Percentiles rank a stretch among this genome's conserved stretches.
phyloP scores from a whole-genome alignment of 768 basidiomycete genomes.

The Candolleomyces aberdarensis region DNA sequence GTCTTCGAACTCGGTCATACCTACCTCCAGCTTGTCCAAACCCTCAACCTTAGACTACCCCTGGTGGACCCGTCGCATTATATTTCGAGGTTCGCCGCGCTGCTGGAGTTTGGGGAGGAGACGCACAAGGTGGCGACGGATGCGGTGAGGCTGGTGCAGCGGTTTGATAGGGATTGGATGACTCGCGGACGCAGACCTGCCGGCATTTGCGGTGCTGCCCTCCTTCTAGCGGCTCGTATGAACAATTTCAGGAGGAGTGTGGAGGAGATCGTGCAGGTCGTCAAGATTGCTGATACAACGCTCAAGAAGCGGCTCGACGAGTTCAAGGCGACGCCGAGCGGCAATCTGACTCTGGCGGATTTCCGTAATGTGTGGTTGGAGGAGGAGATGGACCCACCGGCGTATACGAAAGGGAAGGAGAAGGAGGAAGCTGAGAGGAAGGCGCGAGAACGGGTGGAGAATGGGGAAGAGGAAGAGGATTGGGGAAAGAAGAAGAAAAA shows the following conservation, averaged over 20 bases:
- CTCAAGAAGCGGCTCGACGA: slow-evolving; percentile 91
- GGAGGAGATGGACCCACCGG: slow-evolving; percentile 89
- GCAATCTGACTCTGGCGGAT: slow-evolving; percentile 80
- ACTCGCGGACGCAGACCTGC: slow-evolving; percentile 92
- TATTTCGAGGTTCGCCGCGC: slow-evolving; percentile 90
- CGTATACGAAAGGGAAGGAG: slow-evolving; percentile 76
- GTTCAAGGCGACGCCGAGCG: slow-evolving; percentile 88
- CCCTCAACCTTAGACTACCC: slow-evolving; percentile 79
- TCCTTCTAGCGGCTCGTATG: slow-evolving; percentile 96
- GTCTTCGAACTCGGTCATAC: slow-evolving; percentile 97
- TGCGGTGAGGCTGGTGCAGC: slow-evolving; percentile 82
- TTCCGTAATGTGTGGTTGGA: slow-evolving; percentile 90
- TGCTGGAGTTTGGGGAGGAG: slow-evolving; percentile 95
- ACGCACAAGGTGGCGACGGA: slow-evolving; percentile 90
- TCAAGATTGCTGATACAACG: slow-evolving; percentile 97
- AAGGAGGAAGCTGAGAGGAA: slow-evolving; percentile 57
- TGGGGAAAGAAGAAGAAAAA: slow-evolving; percentile 28
- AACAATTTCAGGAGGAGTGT: slow-evolving; percentile 93
- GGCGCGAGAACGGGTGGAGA: slow-evolving; percentile 32
- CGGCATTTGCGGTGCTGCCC: slow-evolving; percentile 94
- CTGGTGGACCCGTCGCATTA: slow-evolving; percentile 96
- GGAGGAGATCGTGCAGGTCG: slow-evolving; percentile 97
- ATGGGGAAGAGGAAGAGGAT: slow-evolving; percentile 21
- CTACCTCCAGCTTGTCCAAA: slow-evolving; percentile 91
- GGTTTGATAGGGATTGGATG: slow-evolving; percentile 98